Conservation (phyloP, 1,284 basidiomycete species). For the Moesziomyces antarcticus region DNA sequence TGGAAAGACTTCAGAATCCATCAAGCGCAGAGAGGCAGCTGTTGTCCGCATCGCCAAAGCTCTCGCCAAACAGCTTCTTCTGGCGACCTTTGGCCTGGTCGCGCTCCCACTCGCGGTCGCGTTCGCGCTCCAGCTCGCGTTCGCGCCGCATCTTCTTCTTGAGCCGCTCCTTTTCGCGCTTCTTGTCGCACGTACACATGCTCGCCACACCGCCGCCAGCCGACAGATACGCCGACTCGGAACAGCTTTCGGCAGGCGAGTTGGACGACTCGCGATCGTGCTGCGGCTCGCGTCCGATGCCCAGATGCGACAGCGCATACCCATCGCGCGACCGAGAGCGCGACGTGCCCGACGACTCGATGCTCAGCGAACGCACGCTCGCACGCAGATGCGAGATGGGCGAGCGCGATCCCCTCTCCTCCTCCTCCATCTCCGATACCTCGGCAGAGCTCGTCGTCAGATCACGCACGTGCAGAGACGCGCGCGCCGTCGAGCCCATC, state of each 20-base stretch:
- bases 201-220: slow-evolving; percentile 17
- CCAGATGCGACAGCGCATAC: slow-evolving; percentile 12
- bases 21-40: slow-evolving; percentile 45
- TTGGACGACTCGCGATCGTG: slow-evolving; percentile 42
- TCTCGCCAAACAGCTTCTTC: slow-evolving; percentile 46
- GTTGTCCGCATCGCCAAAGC: slow-evolving; percentile 39
- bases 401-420: slow-evolving; percentile 18
- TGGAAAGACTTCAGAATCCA: slow-evolving; percentile 20
- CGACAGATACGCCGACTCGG: slow-evolving; percentile 27
- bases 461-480: slow-evolving; percentile 2
- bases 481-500: not conserved
- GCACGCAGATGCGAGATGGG: slow-evolving; percentile 23
- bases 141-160: slow-evolving; percentile 48
- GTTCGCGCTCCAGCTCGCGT: slow-evolving; percentile 47
- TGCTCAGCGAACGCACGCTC: slow-evolving; percentile 41
- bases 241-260: slow-evolving; percentile 42
- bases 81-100: slow-evolving; percentile 43
- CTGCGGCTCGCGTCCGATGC: slow-evolving; percentile 5
- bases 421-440: slow-evolving; percentile 35
- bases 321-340: slow-evolving; percentile 27
- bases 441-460: slow-evolving; percentile 15
- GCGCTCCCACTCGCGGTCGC: slow-evolving; percentile 49
- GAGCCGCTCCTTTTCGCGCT: slow-evolving; percentile 45
- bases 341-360: slow-evolving; percentile 19
- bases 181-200: slow-evolving; percentile 48